Evolutionary conservation across 2,329 filamentous ascomycete genomes (phyloP).

Genomic region (Fonsecaea pedrosoi): DNA sequence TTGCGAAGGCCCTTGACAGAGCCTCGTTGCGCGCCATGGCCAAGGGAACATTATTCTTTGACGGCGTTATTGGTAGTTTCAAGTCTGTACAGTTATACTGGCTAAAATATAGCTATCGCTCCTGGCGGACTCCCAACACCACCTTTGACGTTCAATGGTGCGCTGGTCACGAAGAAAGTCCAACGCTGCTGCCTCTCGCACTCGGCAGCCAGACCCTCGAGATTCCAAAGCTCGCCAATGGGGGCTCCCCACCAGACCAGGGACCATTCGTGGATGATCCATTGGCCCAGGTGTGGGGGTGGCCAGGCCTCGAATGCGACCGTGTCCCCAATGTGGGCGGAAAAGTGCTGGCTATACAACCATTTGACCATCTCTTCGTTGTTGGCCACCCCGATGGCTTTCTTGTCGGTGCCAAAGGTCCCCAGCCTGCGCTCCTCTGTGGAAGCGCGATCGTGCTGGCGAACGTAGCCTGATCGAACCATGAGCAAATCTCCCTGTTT

Average conservation of each 20-base stretch:
- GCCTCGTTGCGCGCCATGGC: background rate
- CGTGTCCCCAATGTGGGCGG: constrained; percentile 21
- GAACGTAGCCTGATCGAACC: constrained; percentile 64
- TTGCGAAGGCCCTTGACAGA: background rate
- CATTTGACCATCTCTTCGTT: constrained; percentile 15
- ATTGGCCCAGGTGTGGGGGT: constrained; percentile 33
- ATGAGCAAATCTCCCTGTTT: constrained; percentile 69
- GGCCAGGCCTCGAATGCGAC: constrained; percentile 19
- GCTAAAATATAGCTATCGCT: constrained; percentile 34
- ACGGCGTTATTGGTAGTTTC: too few species aligned
- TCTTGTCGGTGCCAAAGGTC: background rate
- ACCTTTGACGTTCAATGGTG: constrained; percentile 51
- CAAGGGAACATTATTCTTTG: too few species aligned
- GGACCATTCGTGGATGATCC: constrained; percentile 30
- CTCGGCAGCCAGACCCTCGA: constrained; percentile 47
- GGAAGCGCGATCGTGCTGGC: constrained; percentile 12
- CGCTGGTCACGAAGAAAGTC: constrained; percentile 57
- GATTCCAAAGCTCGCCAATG: constrained; percentile 43
- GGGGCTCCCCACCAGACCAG: constrained; percentile 39
- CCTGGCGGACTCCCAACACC: constrained; percentile 37
- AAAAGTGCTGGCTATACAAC: constrained; percentile 25
- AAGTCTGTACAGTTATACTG: background rate
- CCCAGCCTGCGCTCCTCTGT: background rate
- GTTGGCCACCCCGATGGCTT: constrained; percentile 2
- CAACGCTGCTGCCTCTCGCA: constrained; percentile 47